Conservation (phyloP, 805 yeast species). For the Vanderwaltozyma yarrowii region DNA sequence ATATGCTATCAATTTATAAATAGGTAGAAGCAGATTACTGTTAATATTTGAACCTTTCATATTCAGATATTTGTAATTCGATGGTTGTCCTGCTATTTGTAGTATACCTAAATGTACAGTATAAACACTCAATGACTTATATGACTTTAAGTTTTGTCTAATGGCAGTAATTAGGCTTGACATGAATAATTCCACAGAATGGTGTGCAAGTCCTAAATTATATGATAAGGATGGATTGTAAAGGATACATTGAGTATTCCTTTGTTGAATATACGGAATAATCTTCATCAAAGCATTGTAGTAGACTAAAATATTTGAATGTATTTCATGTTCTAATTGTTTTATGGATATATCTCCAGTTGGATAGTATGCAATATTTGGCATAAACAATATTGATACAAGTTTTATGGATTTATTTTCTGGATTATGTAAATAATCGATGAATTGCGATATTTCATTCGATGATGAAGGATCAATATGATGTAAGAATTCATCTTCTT, state of each 20-base stretch:
- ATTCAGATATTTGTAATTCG: constrained; percentile 23
- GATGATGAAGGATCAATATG: constrained; percentile 18
- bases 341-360: constrained; percentile 18
- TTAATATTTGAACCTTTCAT: constrained; percentile 19
- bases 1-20: constrained; percentile 19
- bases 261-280: constrained; percentile 13
- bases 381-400: constrained; percentile 24
- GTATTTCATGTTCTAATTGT: constrained; percentile 16
- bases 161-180: constrained; percentile 21
- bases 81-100: constrained; percentile 24
- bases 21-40: constrained; percentile 16
- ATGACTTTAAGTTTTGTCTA: constrained; percentile 9
- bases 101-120: constrained; percentile 22
- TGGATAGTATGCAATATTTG: constrained; percentile 25
- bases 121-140: constrained; percentile 8
- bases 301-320: constrained; percentile 17
- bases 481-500: constrained; percentile 22
- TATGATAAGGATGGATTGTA: constrained; percentile 24
- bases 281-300: constrained; percentile 15
- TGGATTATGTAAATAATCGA: constrained; percentile 9
- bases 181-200: constrained; percentile 21
- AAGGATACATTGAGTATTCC: constrained; percentile 16
- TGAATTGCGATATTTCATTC: constrained; percentile 14
- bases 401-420: constrained; percentile 6
- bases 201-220: constrained; percentile 16